A percentile compares a stretch with the other conserved stretches of the same genome.
Evolutionary conservation across 306 rosid genomes (phyloP).

Genomic region (Corylus americana): DNA sequence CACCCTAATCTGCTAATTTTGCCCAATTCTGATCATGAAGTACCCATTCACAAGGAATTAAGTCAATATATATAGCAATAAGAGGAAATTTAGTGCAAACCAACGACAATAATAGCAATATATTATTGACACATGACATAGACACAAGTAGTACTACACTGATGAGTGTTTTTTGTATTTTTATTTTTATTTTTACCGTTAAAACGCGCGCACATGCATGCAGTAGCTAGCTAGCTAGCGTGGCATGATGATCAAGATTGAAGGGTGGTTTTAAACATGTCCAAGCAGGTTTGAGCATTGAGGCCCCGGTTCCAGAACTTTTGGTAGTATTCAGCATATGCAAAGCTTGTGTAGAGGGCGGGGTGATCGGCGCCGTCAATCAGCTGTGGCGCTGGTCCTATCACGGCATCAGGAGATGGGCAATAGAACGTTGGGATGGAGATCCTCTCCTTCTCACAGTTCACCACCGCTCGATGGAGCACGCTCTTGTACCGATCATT

Average conservation of each 20-base stretch:
- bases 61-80: too few relatives aligned
- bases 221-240: too few relatives aligned
- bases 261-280: slow-evolving; percentile 12
- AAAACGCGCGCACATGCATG: too few relatives aligned
- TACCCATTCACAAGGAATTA: too few relatives aligned
- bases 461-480: slow-evolving; percentile 36
- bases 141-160: too few relatives aligned
- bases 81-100: too few relatives aligned
- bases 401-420: slow-evolving; percentile 29
- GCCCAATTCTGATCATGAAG: too few relatives aligned
- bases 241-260: not conserved
- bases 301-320: slow-evolving; percentile 30
- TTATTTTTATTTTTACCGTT: too few relatives aligned
- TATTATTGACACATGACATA: too few relatives aligned
- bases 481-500: slow-evolving; percentile 35
- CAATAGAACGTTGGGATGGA: slow-evolving; percentile 39
- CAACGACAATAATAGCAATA: too few relatives aligned
- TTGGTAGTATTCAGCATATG: slow-evolving; percentile 24
- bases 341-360: slow-evolving; percentile 12
- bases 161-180: too few relatives aligned
- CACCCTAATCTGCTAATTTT: too few relatives aligned
- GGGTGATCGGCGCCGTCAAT: not conserved
- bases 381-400: slow-evolving; percentile 21
- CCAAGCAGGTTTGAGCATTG: slow-evolving; percentile 9
- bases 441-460: slow-evolving; percentile 26